phyloP scores from a whole-genome alignment of 148 eudicot species.

The Salicornia ramosissima region DNA sequence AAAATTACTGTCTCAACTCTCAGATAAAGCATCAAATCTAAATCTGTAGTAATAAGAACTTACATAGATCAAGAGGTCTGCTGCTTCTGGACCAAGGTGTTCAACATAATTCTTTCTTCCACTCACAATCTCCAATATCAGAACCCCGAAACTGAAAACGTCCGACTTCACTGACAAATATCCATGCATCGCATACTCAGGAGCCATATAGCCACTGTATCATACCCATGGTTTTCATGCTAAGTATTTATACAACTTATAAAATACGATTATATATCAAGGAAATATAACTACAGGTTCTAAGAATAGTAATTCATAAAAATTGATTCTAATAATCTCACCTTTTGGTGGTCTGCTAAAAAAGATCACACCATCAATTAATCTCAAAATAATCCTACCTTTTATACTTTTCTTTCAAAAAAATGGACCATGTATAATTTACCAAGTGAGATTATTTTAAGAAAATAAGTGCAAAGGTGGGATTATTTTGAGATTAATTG shows the following conservation, averaged over 20 bases:
- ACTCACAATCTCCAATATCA: slow-evolving; percentile 74
- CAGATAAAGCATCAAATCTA: neutral
- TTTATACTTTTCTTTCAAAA: too few relatives aligned
- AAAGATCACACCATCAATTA: too few relatives aligned
- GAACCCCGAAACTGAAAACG: slow-evolving; percentile 74
- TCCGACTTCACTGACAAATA: slow-evolving; percentile 75
- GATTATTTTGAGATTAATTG: too few relatives aligned
- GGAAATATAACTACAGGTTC: too few relatives aligned
- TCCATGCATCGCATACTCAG: slow-evolving; percentile 81
- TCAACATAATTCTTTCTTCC: slow-evolving; percentile 58
- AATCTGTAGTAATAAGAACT: slow-evolving; percentile 23
- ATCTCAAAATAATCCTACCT: too few relatives aligned
- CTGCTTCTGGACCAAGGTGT: slow-evolving; percentile 46
- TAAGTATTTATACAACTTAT: neutral
- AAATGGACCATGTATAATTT: too few relatives aligned
- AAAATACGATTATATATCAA: too few relatives aligned
- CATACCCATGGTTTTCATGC: neutral
- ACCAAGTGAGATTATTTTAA: too few relatives aligned
- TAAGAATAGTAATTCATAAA: too few relatives aligned
- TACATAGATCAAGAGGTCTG: slow-evolving; percentile 75
- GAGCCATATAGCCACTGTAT: slow-evolving; percentile 88
- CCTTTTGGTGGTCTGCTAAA: too few relatives aligned
- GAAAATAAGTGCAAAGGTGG: too few relatives aligned
- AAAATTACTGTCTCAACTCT: neutral
- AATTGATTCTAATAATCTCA: too few relatives aligned